phyloP scores from a whole-genome alignment of 495 filamentous ascomycete genomes.

The Stereocaulon alpinum region DNA sequence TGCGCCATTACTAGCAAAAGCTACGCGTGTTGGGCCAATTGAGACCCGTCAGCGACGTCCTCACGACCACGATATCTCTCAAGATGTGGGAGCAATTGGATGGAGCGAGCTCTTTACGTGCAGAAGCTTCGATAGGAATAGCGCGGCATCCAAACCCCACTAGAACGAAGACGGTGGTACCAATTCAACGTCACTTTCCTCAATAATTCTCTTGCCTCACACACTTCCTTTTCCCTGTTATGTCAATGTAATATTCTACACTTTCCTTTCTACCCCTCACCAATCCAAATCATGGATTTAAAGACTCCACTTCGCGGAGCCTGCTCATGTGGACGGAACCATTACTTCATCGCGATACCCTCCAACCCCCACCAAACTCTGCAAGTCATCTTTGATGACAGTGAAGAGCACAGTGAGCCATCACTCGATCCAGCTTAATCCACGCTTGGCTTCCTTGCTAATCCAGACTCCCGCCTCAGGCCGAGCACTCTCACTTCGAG shows the following conservation, averaged over 20 bases:
- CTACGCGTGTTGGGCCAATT: too few species aligned
- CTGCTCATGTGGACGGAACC: conserved; percentile 78
- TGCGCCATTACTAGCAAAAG: conserved; percentile 35
- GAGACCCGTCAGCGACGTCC: neutral
- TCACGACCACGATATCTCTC: neutral
- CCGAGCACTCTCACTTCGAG: conserved; percentile 46
- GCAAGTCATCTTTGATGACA: conserved; percentile 60
- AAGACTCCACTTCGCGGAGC: conserved; percentile 53
- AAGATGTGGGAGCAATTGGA: neutral
- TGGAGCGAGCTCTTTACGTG: too few species aligned
- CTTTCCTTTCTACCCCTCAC: neutral
- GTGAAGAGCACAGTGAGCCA: conserved; percentile 50
- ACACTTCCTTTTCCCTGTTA: neutral
- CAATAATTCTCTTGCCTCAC: too few species aligned
- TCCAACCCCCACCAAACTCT: conserved; percentile 41
- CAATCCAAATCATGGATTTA: conserved; percentile 30
- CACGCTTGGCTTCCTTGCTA: neutral
- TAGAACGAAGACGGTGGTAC: neutral
- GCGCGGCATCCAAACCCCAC: too few species aligned
- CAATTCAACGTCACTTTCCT: neutral
- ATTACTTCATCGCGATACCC: conserved; percentile 65
- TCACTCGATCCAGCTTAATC: conserved; percentile 12
- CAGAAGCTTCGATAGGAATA: too few species aligned
- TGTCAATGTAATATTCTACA: neutral
- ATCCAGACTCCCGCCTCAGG: neutral